Evolutionary conservation across 2,329 filamentous ascomycete genomes (phyloP), one percentile per base, ranked within the genome.

Genomic region (Nectriaceae sp.): DNA sequence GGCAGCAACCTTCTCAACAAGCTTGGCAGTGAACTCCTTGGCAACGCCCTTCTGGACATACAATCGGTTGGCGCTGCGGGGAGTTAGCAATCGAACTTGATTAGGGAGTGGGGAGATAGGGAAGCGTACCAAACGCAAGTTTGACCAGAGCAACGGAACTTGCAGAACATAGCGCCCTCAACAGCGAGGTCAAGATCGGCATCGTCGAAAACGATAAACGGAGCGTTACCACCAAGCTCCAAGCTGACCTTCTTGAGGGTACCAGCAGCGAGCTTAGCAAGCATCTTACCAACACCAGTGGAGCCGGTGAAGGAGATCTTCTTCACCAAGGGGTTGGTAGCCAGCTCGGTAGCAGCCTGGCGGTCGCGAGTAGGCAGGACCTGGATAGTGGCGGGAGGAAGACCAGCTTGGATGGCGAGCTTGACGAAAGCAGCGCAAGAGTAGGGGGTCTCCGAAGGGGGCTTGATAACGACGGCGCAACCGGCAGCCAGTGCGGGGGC

Each of bases 401-500:
- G 86, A 2, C 90, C 90, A 1, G 89, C 89, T 33, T 86, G 78
- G 47, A 80, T 72, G 1, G 84, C 85, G 22, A 91, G 78, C 61
- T 87, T 80, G 3, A 84, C 85, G 16, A 91, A 72, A 2, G 85
- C 85, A 21, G 89, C 83, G 3, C 85, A 81, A 31, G 87, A 89
- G 64, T 89, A 82, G 0, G 88, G 88, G 3, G 88, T 91, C 68
- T 89, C 86, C 3, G 85, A 85, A 8, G 82, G 85, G 3, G 87
- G 84, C 71, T 89, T 89, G 21, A 82, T 77, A 20, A 92, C 76
- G 80, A 91, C 89, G 2, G 86, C 88, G 68, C 87, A 90, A 33
- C 87, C 87, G 21, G 87, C 87, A n/a, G 87, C 87, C 31, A 90
- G 72, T 3, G 81, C 82, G 4, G 82, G 71, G 2, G 68, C 73